phyloP scores from a whole-genome alignment of 768 basidiomycete species.

The Leucosporidium creatinivorum region DNA sequence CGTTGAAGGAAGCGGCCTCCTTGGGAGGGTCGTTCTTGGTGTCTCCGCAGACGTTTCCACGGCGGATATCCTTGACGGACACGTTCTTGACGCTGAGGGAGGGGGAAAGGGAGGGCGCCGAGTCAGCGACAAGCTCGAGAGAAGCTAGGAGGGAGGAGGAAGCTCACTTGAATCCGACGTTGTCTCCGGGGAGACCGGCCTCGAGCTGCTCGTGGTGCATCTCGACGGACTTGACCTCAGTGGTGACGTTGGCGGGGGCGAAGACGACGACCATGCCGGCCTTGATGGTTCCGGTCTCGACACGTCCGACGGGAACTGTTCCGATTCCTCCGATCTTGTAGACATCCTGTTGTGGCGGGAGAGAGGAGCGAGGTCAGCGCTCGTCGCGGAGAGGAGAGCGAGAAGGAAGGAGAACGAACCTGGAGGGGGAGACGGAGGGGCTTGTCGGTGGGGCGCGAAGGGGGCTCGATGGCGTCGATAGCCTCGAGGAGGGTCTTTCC shows the following conservation, averaged over 20 bases:
- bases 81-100: constrained; percentile 65
- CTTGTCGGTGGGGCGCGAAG: constrained; percentile 93
- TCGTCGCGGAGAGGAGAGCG: not conserved
- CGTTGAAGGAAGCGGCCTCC: constrained; percentile 98
- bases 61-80: constrained; percentile 99
- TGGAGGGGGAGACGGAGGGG: constrained; percentile 76
- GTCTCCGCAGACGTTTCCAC: constrained; percentile 98
- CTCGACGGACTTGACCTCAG: constrained; percentile 99
- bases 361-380: not conserved
- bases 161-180: constrained; percentile 87
- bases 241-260: constrained; percentile 95
- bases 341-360: constrained; percentile 89
- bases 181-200: constrained; percentile 93
- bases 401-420: not conserved
- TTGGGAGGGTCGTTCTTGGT: constrained; percentile 99
- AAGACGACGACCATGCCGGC: constrained; percentile 98
- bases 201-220: constrained; percentile 95
- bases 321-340: constrained; percentile 99
- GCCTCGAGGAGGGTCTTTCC: constrained; percentile 99
- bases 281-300: constrained; percentile 99
- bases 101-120: not conserved
- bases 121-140: not conserved
- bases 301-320: constrained; percentile 99
- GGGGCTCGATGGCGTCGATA: constrained; percentile 99
- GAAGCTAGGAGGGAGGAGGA: constrained; percentile 11